Evolutionary conservation across 352 stramenopile genomes (phyloP).

Genomic region (Globisporangium alternatum): DNA sequence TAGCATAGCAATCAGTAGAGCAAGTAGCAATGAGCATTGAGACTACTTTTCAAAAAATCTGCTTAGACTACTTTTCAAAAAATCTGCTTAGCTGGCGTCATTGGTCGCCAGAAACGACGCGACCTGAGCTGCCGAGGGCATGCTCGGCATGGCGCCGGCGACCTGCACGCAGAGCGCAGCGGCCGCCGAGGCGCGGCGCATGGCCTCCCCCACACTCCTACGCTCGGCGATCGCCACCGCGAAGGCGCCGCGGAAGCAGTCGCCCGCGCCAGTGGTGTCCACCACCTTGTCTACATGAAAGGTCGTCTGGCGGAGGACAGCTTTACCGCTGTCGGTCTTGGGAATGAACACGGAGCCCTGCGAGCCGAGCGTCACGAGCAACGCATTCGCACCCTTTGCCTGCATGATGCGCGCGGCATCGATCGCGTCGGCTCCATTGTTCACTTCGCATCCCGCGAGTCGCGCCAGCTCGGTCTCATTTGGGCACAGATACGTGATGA

Average conservation of each 20-base stretch:
- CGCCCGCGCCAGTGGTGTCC: constrained; percentile 76
- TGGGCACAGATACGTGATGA: constrained; percentile 64
- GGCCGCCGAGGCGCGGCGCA: constrained; percentile 52
- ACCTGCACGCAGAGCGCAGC: constrained; percentile 68
- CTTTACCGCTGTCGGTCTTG: constrained; percentile 16
- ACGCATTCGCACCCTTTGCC: constrained; percentile 38
- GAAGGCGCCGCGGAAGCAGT: constrained; percentile 76
- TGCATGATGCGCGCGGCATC: constrained; percentile 51
- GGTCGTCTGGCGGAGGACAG: constrained; percentile 41
- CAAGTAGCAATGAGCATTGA: constrained; percentile 7
- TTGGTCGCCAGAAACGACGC: constrained; percentile 26
- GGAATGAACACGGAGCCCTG: constrained; percentile 66
- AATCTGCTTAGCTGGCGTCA: neutral
- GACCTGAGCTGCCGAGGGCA: constrained; percentile 43
- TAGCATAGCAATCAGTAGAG: neutral
- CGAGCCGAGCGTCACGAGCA: constrained; percentile 72
- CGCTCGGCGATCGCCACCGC: constrained; percentile 55
- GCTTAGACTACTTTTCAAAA: neutral
- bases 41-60: neutral
- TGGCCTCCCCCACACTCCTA: constrained; percentile 41
- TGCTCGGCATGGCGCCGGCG: constrained; percentile 61
- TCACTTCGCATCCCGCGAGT: constrained; percentile 35
- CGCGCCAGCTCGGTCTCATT: constrained; percentile 79
- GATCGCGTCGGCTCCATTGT: constrained; percentile 46
- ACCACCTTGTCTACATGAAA: constrained; percentile 62